These are phyloP conservation scores for Rhododendron henanense DNA, from an alignment of 148 eudicot genomes.

Conservation along the genomic window DNA sequence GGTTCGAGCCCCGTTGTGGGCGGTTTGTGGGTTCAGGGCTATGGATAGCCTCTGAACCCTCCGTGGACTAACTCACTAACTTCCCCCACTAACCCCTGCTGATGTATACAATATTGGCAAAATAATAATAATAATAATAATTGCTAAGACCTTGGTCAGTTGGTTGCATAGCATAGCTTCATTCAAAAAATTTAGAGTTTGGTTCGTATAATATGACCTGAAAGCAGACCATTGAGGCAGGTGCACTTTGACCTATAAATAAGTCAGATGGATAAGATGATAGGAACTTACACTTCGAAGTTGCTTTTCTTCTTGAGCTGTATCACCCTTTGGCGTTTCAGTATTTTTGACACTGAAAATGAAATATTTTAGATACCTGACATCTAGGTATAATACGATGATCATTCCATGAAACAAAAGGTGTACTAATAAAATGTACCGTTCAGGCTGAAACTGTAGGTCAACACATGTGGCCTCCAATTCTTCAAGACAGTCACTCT, in stretches of 20 bases:
- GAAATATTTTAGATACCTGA: constrained; percentile 9
- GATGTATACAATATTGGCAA: too few relatives aligned
- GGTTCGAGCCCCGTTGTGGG: too few relatives aligned
- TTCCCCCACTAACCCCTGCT: too few relatives aligned
- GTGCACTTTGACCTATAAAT: neutral
- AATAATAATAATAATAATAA: neutral
- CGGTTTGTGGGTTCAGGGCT: too few relatives aligned
- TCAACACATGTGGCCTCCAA: constrained; percentile 39
- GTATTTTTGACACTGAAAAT: constrained; percentile 37
- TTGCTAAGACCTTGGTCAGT: neutral
- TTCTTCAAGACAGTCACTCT: constrained; percentile 29
- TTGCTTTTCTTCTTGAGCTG: constrained; percentile 36
- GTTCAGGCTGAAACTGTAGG: constrained; percentile 31
- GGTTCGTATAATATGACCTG: neutral
- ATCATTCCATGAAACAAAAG: neutral
- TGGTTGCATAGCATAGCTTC: neutral
- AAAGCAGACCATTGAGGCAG: neutral
- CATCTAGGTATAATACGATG: neutral
- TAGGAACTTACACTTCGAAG: constrained; percentile 57
- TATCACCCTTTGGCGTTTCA: constrained; percentile 24
- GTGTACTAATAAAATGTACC: constrained; percentile 35
- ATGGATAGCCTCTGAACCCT: too few relatives aligned
- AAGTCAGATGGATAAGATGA: neutral
- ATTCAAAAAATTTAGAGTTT: neutral
- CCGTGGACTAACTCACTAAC: too few relatives aligned